phyloP scores from a whole-genome alignment of 1,284 basidiomycete species.

The Limonomyces culmigenus region DNA sequence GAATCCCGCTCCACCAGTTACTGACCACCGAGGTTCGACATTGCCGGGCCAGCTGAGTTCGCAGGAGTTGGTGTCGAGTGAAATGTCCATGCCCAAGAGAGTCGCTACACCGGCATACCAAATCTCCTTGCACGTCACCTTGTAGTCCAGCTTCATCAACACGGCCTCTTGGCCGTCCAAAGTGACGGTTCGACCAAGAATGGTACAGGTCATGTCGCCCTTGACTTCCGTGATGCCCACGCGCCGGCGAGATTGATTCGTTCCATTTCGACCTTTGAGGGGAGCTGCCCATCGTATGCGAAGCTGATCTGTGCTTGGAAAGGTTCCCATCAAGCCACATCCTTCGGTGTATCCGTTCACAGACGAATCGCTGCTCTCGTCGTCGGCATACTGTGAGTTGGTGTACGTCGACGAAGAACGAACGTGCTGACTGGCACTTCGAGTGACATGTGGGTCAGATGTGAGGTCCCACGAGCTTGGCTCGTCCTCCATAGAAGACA shows the following conservation, averaged over 20 bases:
- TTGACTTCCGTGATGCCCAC: conserved; percentile 51
- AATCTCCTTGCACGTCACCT: conserved; percentile 51
- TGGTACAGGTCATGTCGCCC: conserved; percentile 42
- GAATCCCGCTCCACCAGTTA: conserved; percentile 45
- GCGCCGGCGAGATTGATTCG: conserved; percentile 31
- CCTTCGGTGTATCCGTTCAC: conserved; percentile 37
- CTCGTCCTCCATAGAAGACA: conserved; percentile 58
- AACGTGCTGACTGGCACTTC: conserved; percentile 25
- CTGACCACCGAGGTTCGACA: conserved; percentile 33
- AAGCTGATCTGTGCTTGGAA: conserved; percentile 57
- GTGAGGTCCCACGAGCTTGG: conserved; percentile 53
- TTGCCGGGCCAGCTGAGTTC: conserved; percentile 47
- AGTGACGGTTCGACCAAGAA: conserved; percentile 31
- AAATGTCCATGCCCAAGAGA: conserved; percentile 59
- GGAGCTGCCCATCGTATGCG: conserved; percentile 65
- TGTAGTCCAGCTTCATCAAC: conserved; percentile 53
- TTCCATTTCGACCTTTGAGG: conserved; percentile 27
- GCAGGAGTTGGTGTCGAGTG: conserved; percentile 45
- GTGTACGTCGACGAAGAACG: conserved; percentile 43
- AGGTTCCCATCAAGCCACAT: conserved; percentile 57
- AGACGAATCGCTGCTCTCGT: conserved; percentile 64
- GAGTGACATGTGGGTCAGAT: conserved; percentile 59
- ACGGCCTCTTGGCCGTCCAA: conserved; percentile 33
- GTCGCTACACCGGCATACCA: conserved; percentile 73
- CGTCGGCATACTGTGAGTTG: conserved; percentile 38